A percentile compares a stretch with the other conserved stretches of the same genome.
phyloP scores from a whole-genome alignment of 2,329 filamentous ascomycete genomes.

The Penicillium digitatum region DNA sequence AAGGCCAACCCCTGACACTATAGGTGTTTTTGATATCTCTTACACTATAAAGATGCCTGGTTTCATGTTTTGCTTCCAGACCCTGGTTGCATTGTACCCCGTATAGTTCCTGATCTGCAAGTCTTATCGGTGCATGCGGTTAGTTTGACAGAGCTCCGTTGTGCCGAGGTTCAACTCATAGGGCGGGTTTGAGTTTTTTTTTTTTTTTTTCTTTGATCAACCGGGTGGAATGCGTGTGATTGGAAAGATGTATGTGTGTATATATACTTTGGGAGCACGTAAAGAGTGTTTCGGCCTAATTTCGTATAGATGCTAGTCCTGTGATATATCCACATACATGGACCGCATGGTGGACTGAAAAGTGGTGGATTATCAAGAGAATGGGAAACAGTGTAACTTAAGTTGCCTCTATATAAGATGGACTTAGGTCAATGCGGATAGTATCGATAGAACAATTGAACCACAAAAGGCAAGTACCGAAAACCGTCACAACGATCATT shows the following conservation, averaged over 20 bases:
- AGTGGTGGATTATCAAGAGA: background rate
- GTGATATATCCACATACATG: background rate
- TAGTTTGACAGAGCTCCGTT: conserved; percentile 9
- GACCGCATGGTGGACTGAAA: background rate
- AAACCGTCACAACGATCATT: background rate
- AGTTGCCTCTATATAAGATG: background rate
- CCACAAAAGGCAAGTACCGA: background rate
- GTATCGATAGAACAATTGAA: background rate
- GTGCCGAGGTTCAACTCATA: conserved; percentile 23
- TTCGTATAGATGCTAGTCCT: conserved; percentile 10
- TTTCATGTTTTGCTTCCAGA: background rate
- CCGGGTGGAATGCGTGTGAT: conserved; percentile 2
- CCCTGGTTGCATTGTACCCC: background rate
- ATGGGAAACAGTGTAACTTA: background rate
- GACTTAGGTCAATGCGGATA: background rate
- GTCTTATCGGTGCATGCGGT: conserved; percentile 8
- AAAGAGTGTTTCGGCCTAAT: conserved; percentile 12
- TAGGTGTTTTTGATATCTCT: background rate
- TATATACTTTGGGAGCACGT: background rate
- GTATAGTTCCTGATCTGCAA: background rate
- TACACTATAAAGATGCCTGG: background rate
- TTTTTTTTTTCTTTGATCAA: conserved; percentile 12
- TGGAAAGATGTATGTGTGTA: conserved; percentile 3
- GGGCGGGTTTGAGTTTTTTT: conserved; percentile 19
- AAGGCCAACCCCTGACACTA: too few relatives aligned